phyloP scores from a whole-genome alignment of 257 asterid genomes.

The Solanum megistacrolobum region DNA sequence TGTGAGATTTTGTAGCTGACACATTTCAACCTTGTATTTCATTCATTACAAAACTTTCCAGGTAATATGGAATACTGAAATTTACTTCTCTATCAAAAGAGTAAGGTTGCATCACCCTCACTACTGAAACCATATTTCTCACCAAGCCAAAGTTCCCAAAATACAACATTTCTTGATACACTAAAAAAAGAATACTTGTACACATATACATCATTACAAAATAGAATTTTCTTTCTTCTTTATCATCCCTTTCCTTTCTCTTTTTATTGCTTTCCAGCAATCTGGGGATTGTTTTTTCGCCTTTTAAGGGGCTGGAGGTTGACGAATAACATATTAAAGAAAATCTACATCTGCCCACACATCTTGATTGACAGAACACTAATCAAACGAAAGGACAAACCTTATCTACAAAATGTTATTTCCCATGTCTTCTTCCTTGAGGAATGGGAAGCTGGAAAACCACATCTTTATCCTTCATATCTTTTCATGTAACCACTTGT shows the following conservation, averaged over 20 bases:
- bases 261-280: neutral
- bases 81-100: neutral
- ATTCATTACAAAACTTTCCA: neutral
- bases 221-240: neutral
- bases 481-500: slow-evolving; percentile 30
- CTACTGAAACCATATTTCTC: neutral
- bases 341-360: neutral
- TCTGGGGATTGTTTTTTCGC: neutral
- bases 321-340: neutral
- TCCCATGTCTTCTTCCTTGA: slow-evolving; percentile 7
- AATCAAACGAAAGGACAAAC: neutral
- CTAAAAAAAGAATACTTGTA: neutral
- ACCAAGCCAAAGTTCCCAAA: neutral
- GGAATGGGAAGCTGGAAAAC: slow-evolving; percentile 7
- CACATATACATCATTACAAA: neutral
- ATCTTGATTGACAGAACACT: neutral
- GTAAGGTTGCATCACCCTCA: neutral
- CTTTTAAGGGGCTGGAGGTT: neutral
- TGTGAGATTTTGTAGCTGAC: neutral
- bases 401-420: slow-evolving; percentile 35
- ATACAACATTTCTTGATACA: neutral
- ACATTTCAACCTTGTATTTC: neutral
- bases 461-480: slow-evolving; percentile 17
- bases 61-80: neutral
- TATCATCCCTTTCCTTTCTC: neutral